Percentiles rank a stretch among this genome's conserved stretches.
These are phyloP conservation scores for Pseudogymnoascus sp. DNA, from an alignment of 2,329 filamentous ascomycete species.

Conservation along the genomic window DNA sequence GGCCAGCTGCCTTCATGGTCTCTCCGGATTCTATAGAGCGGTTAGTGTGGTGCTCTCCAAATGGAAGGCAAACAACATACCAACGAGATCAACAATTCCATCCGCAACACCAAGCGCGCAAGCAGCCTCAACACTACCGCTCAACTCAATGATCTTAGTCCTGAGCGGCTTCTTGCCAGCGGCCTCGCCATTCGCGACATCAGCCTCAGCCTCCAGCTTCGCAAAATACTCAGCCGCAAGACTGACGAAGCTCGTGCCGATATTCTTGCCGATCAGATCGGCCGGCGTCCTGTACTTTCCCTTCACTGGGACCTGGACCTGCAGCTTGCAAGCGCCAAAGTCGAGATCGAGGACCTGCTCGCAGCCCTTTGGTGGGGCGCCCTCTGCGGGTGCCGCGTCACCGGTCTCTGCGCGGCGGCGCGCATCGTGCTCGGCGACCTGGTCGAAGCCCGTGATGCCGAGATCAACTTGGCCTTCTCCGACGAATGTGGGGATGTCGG, in stretches of 20 bases:
- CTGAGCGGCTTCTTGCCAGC: constrained; percentile 49
- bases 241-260: constrained; percentile 91
- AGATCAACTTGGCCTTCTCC: constrained; percentile 89
- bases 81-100: constrained; percentile 94
- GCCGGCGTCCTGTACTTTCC: constrained; percentile 61
- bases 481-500: constrained; percentile 95
- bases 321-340: constrained; percentile 85
- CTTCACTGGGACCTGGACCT: constrained; percentile 93
- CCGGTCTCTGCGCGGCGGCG: constrained; percentile 44
- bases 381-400: constrained; percentile 34
- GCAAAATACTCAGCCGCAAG: constrained; percentile 79
- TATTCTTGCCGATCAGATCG: constrained; percentile 83
- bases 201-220: constrained; percentile 55
- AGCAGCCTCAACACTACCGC: constrained; percentile 93
- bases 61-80: constrained; percentile 43
- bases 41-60: constrained; percentile 16
- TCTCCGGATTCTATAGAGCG: constrained; percentile 73
- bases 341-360: constrained; percentile 84
- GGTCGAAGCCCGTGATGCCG: constrained; percentile 89
- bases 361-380: constrained; percentile 43
- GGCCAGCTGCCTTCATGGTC: constrained; percentile 92
- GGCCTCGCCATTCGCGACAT: constrained; percentile 29
- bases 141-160: constrained; percentile 89
- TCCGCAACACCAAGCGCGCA: constrained; percentile 93
- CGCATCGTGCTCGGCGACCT: constrained; percentile 84